Percentiles rank a stretch among this genome's conserved stretches.
These are phyloP conservation scores for Vachellia collinsii DNA, from an alignment of 306 rosid genomes.

Conservation along the genomic window DNA sequence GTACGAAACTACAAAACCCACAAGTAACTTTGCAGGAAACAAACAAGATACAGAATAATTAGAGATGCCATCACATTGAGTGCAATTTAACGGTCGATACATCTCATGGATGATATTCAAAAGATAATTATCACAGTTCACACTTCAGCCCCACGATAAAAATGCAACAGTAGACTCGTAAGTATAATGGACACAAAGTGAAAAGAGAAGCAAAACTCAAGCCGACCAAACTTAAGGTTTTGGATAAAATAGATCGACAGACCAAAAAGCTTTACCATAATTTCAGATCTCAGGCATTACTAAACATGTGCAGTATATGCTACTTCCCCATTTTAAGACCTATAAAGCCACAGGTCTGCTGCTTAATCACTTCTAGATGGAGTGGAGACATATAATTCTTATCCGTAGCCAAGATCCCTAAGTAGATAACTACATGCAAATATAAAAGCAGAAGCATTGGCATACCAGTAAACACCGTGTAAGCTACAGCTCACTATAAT, in stretches of 20 bases:
- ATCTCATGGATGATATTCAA: conserved; percentile 9
- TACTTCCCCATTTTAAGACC: conserved; percentile 16
- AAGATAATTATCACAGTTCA: neutral
- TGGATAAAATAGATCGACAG: neutral
- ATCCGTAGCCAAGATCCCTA: conserved; percentile 8
- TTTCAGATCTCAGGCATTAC: neutral
- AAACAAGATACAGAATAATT: conserved; percentile 15
- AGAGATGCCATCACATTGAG: neutral
- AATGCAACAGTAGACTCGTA: neutral
- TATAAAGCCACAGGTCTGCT: conserved; percentile 17
- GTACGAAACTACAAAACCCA: neutral
- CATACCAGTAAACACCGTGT: conserved; percentile 41
- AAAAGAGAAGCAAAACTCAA: conserved; percentile 16
- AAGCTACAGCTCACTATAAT: conserved; percentile 92
- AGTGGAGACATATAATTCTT: neutral
- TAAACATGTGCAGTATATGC: neutral
- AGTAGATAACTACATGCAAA: conserved; percentile 17
- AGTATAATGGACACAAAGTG: conserved; percentile 7
- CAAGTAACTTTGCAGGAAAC: neutral
- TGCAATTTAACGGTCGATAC: conserved; percentile 8
- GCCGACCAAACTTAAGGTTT: neutral
- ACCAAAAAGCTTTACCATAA: conserved; percentile 8
- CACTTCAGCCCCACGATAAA: neutral
- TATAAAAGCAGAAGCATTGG: conserved; percentile 47
- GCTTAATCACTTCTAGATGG: conserved; percentile 28